These are phyloP conservation scores for Paraconiothyrium brasiliense DNA, from an alignment of 2,329 filamentous ascomycete species.

Conservation along the genomic window DNA sequence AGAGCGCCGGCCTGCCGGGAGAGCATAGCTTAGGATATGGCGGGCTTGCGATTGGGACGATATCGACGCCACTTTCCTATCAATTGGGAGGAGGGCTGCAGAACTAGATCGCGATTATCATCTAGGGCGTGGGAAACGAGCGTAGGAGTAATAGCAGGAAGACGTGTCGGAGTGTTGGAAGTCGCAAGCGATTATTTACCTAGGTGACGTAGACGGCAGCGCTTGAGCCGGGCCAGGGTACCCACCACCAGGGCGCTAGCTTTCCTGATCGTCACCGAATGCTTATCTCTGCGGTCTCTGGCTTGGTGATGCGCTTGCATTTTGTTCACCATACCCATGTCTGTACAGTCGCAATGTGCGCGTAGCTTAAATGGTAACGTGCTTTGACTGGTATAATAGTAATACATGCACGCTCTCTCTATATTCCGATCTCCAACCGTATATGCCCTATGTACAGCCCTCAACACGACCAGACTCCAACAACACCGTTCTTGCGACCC, in stretches of 20 bases:
- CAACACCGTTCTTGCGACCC: constrained; percentile 83
- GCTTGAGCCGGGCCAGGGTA: constrained; percentile 2
- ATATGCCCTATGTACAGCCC: constrained; percentile 23
- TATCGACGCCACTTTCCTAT: constrained; percentile 14
- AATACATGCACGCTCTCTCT: constrained; percentile 4
- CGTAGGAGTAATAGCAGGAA: constrained; percentile 9
- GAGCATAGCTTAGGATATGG: constrained; percentile 35
- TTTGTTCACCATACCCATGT: not conserved
- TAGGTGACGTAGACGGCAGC: constrained; percentile 15
- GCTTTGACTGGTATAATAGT: constrained; percentile 14
- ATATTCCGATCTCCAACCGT: constrained; percentile 2
- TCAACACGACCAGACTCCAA: constrained; percentile 79
- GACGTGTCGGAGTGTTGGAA: not conserved
- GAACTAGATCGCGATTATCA: constrained; percentile 12
- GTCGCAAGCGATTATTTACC: constrained; percentile 1
- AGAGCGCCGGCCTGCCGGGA: constrained; percentile 42
- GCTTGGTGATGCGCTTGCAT: constrained; percentile 23
- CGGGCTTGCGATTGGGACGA: constrained; percentile 10
- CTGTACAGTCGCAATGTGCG: not conserved
- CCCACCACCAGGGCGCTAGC: constrained; percentile 27
- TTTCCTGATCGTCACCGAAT: constrained; percentile 12
- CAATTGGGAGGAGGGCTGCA: constrained; percentile 24
- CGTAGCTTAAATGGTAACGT: not conserved
- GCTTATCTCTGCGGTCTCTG: constrained; percentile 28
- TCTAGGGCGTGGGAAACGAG: constrained; percentile 21